Evolutionary conservation across 768 basidiomycete species (phyloP).

Genomic region (Tylopilus felleus): DNA sequence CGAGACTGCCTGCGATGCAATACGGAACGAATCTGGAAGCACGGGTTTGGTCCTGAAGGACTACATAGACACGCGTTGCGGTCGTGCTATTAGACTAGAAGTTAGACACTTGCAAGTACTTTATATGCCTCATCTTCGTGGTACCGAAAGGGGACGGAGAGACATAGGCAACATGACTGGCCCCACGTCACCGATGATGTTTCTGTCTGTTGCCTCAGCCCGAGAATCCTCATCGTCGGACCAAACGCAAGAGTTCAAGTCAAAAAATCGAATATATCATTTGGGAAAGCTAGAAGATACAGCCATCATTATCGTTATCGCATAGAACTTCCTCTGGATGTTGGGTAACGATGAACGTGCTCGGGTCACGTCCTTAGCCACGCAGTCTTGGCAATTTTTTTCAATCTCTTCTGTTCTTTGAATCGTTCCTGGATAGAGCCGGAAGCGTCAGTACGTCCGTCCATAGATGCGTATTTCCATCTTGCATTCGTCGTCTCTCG

Average conservation of each 20-base stretch:
- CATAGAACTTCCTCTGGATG: not conserved
- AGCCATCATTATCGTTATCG: not conserved
- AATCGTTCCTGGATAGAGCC: conserved; percentile 62
- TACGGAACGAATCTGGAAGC: too few species aligned
- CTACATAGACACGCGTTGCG: too few species aligned
- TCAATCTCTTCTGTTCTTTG: conserved; percentile 75
- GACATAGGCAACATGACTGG: too few species aligned
- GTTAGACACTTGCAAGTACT: too few species aligned
- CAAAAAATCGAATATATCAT: conserved; percentile 1
- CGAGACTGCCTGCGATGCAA: too few species aligned
- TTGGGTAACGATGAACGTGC: not conserved
- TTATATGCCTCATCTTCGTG: too few species aligned
- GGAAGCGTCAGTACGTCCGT: conserved; percentile 25
- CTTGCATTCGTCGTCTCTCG: conserved; percentile 21
- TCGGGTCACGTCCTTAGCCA: conserved; percentile 62
- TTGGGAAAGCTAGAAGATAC: conserved; percentile 1
- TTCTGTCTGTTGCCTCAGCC: too few species aligned
- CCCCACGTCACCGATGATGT: too few species aligned
- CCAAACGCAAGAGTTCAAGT: not conserved
- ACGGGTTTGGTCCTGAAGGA: too few species aligned
- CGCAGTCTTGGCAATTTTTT: conserved; percentile 86
- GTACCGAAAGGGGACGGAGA: too few species aligned
- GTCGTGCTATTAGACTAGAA: too few species aligned
- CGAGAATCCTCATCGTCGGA: not conserved
- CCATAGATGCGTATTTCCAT: conserved; percentile 14